Percentiles rank a stretch among this genome's conserved stretches.
Evolutionary conservation across 169 alveolate species (phyloP).

Genomic region (Cryptosporidium bovis): DNA sequence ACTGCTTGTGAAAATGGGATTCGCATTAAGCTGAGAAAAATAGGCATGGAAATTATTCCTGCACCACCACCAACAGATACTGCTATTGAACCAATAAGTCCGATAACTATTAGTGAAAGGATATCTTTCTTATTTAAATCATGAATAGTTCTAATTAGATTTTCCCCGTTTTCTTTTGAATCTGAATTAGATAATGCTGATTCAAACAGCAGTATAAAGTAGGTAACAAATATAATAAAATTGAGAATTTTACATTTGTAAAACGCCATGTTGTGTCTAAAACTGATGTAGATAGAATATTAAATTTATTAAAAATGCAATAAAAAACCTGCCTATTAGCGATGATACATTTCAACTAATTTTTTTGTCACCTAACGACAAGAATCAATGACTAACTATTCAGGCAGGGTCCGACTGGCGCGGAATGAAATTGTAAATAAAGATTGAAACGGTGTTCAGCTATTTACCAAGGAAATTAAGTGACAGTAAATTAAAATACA

Average conservation of each 20-base stretch:
- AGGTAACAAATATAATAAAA: too few species aligned
- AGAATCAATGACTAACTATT: neutral
- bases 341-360: too few species aligned
- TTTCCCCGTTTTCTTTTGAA: neutral
- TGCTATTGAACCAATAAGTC: conserved; percentile 68
- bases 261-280: too few species aligned
- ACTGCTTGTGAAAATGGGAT: conserved; percentile 68
- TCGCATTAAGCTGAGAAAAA: conserved; percentile 24
- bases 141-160: conserved; percentile 11
- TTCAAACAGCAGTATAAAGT: too few species aligned
- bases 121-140: conserved; percentile 35
- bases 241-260: too few species aligned
- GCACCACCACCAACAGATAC: conserved; percentile 74
- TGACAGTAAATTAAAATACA: neutral
- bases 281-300: too few species aligned
- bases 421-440: neutral
- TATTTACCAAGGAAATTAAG: too few species aligned
- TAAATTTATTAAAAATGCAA: too few species aligned
- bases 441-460: too few species aligned
- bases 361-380: too few species aligned
- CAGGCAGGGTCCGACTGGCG: neutral
- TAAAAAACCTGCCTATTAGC: too few species aligned
- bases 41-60: conserved; percentile 69
- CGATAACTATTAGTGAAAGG: conserved; percentile 30
- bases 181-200: neutral